phyloP scores from a whole-genome alignment of 2,329 filamentous ascomycete genomes.

The Colletotrichum falcatum region DNA sequence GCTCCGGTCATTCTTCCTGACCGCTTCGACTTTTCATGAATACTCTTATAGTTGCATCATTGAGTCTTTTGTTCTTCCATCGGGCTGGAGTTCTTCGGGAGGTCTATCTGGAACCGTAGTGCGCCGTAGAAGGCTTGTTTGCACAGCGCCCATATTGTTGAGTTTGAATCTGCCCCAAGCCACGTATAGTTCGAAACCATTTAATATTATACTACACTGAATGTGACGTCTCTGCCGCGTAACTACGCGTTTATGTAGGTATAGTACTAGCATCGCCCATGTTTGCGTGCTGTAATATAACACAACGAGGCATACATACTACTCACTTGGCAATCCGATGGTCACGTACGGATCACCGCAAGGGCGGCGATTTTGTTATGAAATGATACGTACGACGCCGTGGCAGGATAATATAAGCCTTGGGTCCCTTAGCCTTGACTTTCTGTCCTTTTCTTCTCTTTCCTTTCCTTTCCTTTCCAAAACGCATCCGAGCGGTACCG shows the following conservation, averaged over 20 bases:
- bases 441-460: neutral
- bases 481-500: neutral
- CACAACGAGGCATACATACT: neutral
- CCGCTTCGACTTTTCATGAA: conserved; percentile 75
- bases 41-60: neutral
- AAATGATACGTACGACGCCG: neutral
- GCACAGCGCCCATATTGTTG: too few species aligned
- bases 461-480: neutral
- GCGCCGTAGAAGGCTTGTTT: too few species aligned
- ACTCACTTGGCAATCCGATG: neutral
- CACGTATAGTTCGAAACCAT: neutral
- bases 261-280: too few species aligned
- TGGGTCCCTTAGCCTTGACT: neutral
- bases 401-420: neutral
- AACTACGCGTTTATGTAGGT: neutral
- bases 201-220: neutral
- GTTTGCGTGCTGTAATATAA: neutral
- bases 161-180: too few species aligned
- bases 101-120: neutral
- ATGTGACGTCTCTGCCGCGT: neutral
- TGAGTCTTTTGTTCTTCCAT: neutral
- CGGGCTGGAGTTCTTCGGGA: neutral
- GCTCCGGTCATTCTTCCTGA: conserved; percentile 89
- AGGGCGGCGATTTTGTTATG: neutral
- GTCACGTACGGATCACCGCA: neutral